These are phyloP conservation scores for Talaromyces borbonicus DNA, from an alignment of 495 filamentous ascomycete species.

Conservation along the genomic window DNA sequence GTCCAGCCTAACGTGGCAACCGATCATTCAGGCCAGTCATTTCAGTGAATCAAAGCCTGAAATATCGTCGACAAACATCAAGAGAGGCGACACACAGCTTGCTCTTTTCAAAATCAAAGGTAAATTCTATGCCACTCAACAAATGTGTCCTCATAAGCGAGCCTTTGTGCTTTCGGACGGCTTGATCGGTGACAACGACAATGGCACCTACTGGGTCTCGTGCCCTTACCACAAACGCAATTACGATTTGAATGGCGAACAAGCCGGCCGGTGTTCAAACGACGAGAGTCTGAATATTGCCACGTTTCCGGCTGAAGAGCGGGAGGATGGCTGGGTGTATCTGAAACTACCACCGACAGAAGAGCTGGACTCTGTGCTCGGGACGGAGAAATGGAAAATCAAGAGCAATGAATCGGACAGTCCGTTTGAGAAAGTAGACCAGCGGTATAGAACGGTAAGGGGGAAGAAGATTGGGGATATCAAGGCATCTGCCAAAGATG, in stretches of 20 bases:
- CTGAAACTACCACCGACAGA: slow-evolving; percentile 75
- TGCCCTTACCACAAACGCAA: slow-evolving; percentile 94
- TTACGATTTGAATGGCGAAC: slow-evolving; percentile 62
- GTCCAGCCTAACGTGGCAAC: slow-evolving; percentile 73
- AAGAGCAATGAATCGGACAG: slow-evolving; percentile 56
- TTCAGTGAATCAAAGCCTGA: slow-evolving; percentile 63
- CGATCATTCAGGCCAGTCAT: slow-evolving; percentile 61
- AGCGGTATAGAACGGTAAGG: slow-evolving; percentile 46
- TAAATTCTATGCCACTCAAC: slow-evolving; percentile 81
- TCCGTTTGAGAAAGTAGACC: slow-evolving; percentile 62
- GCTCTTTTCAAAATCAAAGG: slow-evolving; percentile 84
- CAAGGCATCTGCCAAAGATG: slow-evolving; percentile 29
- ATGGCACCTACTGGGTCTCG: slow-evolving; percentile 65
- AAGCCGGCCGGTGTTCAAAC: slow-evolving; percentile 65
- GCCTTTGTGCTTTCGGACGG: slow-evolving; percentile 85
- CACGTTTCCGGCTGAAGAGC: slow-evolving; percentile 72
- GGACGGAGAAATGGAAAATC: slow-evolving; percentile 77
- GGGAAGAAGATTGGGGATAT: slow-evolving; percentile 48
- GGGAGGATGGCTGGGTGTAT: slow-evolving; percentile 76
- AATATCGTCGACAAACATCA: slow-evolving; percentile 59
- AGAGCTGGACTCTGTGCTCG: slow-evolving; percentile 74
- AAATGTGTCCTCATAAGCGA: slow-evolving; percentile 97
- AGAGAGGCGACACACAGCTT: slow-evolving; percentile 85
- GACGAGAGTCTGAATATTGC: slow-evolving; percentile 73
- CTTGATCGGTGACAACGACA: slow-evolving; percentile 66